These are phyloP conservation scores for Alternaria metachromatica DNA, from an alignment of 2,329 filamentous ascomycete genomes.

Conservation along the genomic window DNA sequence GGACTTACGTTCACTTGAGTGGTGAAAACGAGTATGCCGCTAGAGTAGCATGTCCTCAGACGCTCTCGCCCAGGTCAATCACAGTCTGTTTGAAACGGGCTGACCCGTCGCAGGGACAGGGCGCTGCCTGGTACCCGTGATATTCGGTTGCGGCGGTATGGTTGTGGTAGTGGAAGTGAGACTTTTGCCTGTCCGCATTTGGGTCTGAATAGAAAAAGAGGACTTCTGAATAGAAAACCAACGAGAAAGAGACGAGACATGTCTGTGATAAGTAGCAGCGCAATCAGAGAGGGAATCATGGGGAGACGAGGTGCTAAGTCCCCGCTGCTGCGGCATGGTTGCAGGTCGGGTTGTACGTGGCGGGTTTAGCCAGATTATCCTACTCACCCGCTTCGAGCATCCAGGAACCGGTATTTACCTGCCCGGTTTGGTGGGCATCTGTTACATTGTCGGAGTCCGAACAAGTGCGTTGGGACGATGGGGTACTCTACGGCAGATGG, in stretches of 20 bases:
- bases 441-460: not conserved
- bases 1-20: slow-evolving; percentile 11
- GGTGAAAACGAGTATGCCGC: slow-evolving; percentile 20
- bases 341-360: slow-evolving; percentile 2
- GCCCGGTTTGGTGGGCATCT: not conserved
- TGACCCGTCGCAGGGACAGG: slow-evolving; percentile 10
- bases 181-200: slow-evolving; percentile 30
- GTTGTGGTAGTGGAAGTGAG: slow-evolving; percentile 20
- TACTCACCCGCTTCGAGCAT: not conserved
- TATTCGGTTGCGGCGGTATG: slow-evolving; percentile 4
- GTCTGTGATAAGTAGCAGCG: slow-evolving; percentile 4
- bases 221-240: slow-evolving; percentile 31
- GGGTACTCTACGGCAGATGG: not conserved
- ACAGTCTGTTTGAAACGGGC: slow-evolving; percentile 8
- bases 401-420: not conserved
- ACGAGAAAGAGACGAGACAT: slow-evolving; percentile 19
- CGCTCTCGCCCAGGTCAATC: slow-evolving; percentile 1
- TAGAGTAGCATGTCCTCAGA: not conserved
- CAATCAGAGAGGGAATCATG: not conserved
- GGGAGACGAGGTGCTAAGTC: not conserved
- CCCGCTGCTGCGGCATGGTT: not conserved
- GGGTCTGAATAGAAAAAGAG: slow-evolving; percentile 44
- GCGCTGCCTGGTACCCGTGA: not conserved
- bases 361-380: slow-evolving; percentile 3
- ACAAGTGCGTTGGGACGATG: not conserved